Evolutionary conservation across 192 early-diverging fungal species (phyloP), one percentile per base, ranked within the genome.

Genomic region (Coemansia sp.): DNA sequence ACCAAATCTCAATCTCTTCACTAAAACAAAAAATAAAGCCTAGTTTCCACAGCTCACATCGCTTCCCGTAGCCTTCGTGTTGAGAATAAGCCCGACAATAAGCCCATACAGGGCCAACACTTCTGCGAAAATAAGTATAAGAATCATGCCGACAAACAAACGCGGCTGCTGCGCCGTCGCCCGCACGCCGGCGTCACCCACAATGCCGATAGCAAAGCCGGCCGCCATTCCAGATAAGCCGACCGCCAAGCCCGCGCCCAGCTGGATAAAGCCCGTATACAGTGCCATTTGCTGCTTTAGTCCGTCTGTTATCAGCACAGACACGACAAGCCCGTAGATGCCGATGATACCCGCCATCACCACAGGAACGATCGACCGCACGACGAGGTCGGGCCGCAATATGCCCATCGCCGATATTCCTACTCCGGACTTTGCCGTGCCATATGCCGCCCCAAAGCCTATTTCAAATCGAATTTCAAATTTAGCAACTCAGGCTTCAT

Each of bases 331-430:
- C 40, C 97, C 97, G 82, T 99, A 99, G 72, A 99, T 93, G 76
- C 89, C 95, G 68, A 99, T 93, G 81, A 99, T 99, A 92, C 97
- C 97, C 68, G 89, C 93, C 95, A 97, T 97, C 67, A 98, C 90
- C 55, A 97, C 92, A 14, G 94, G 94, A 56, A 98, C 89, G 60
- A 95, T 86, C 46, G 87, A 84, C 73, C 90, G 93, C 76, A 93
- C 89, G 53, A 92, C 89, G 53, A 95, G 74, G 68, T 95, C 93
- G 58, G 93, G 93, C 38, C 90, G 89, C 57, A 93, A 81, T 20
- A 88, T 85, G 62, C 92, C 92, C 84, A 94, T 91, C 47, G 88
- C 89, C 46, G 93, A 85, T 60, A 95, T 86, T 61, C 93, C 93
- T 9, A 94, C 86, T 57, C 93, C 93, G 38, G 93, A 86, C 79